Percentiles rank a stretch among this genome's conserved stretches.
phyloP scores from a whole-genome alignment of 2,329 filamentous ascomycete species.

The Colletotrichum lentis region DNA sequence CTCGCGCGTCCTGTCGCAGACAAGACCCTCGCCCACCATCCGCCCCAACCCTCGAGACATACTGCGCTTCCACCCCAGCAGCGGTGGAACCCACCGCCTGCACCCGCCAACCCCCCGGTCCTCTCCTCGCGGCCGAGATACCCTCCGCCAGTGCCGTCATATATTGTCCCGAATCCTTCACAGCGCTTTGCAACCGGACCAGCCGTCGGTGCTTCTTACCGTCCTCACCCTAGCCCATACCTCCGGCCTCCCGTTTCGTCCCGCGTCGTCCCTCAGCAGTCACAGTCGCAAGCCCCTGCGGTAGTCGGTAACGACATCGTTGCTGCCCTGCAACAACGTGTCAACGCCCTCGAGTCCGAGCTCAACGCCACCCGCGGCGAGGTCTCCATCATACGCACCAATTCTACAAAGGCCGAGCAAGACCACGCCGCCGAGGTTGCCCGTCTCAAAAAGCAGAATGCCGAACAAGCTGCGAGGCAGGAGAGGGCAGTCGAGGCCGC shows the following conservation, averaged over 20 bases:
- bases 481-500: conserved; percentile 71
- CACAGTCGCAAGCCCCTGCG: conserved; percentile 42
- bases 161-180: conserved; percentile 27
- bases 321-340: conserved; percentile 60
- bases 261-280: conserved; percentile 46
- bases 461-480: conserved; percentile 70
- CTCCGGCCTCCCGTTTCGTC: conserved; percentile 47
- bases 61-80: conserved; percentile 31
- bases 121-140: conserved; percentile 38
- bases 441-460: conserved; percentile 68
- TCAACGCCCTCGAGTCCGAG: conserved; percentile 63
- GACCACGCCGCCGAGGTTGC: conserved; percentile 70
- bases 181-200: conserved; percentile 42
- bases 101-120: conserved; percentile 9
- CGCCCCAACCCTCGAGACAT: conserved; percentile 40
- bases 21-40: conserved; percentile 48
- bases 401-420: conserved; percentile 67
- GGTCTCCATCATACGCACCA: conserved; percentile 76
- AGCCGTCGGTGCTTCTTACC: conserved; percentile 41
- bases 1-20: conserved; percentile 49
- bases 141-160: conserved; percentile 30
- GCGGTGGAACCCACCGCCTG: conserved; percentile 49
- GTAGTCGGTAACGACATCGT: conserved; percentile 49
- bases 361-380: conserved; percentile 73
- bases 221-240: conserved; percentile 53